Evolutionary conservation across 1,139 yeast genomes (phyloP), one percentile per base, ranked within the genome.

Genomic region (Pichia sp.): DNA sequence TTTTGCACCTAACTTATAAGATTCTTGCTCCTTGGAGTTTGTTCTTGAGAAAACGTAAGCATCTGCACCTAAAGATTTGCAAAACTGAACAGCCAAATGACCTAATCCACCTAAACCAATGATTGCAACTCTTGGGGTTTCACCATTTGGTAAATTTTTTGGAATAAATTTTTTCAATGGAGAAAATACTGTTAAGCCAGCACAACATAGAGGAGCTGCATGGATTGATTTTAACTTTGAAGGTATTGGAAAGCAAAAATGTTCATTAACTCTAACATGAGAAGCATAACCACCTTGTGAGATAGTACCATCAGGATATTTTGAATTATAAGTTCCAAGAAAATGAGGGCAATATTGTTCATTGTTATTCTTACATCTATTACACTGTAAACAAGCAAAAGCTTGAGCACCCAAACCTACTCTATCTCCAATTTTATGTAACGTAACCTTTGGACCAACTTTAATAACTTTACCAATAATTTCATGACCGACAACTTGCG

Each of bases 201-300:
- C 84, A 62, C 84, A 79, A 66, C 79, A 65, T 52, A 79, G 63
- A 7, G 84, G 81, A 20, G 81, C 83, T 34, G 79, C 84, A 40
- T 62, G 59, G 36, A 62, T 61, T 14, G 72, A 60, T 32, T 65
- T 62, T 48, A 77, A 56, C 28, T 50, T 62, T 9, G 76, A 79
- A 17, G 85, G 84, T 45, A 79, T 70, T 21, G 70, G 67, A 60
- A 77, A 72, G 14, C 67, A 73, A 54, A 72, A 70, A 42, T 67
- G 63, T 52, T 74, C 77, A 52, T 71, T 65, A 28, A 74, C 80
- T 49, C 77, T 68, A 33, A 75, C 65, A 58, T 75, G 77, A 30
- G 78, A 70, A 8, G 84, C 68, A 57, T 75, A 77, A 11, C 84
- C 84, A 54, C 85, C 84, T 53, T 75, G 75, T 30, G 67, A 72